phyloP scores from a whole-genome alignment of 495 filamentous ascomycete genomes.

The Hypoxylon cercidicola region DNA sequence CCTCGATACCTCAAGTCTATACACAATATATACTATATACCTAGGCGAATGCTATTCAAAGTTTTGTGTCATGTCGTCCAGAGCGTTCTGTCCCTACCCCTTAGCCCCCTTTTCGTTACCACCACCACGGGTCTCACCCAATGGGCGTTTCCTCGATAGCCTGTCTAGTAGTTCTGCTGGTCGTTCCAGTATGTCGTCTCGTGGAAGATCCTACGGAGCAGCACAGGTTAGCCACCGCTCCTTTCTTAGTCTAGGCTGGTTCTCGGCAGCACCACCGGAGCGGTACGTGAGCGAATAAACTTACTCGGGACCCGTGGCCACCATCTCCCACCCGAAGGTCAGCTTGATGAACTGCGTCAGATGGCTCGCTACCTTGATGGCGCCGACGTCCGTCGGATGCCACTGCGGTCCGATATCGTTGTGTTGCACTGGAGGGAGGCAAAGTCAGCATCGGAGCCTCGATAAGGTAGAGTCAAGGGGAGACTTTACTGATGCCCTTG shows the following conservation, averaged over 20 bases:
- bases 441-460: too few species aligned
- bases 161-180: constrained; percentile 56
- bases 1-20: too few species aligned
- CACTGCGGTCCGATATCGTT: constrained; percentile 73
- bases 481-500: constrained; percentile 59
- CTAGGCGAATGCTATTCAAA: too few species aligned
- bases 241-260: background rate
- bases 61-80: background rate
- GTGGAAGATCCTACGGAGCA: constrained; percentile 61
- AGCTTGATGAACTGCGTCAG: constrained; percentile 65
- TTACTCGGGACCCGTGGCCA: constrained; percentile 68
- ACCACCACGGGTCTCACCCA: too few species aligned
- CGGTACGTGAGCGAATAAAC: too few species aligned
- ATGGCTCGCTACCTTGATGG: constrained; percentile 74
- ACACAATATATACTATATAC: too few species aligned
- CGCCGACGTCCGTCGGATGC: constrained; percentile 74
- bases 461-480: background rate
- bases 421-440: constrained; percentile 62
- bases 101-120: too few species aligned
- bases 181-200: constrained; percentile 72
- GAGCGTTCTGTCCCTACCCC: background rate
- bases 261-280: constrained; percentile 16
- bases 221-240: background rate
- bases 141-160: background rate
- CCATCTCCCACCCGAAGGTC: constrained; percentile 69